phyloP scores from a whole-genome alignment of 1,284 basidiomycete species.

The Inonotus obliquus region DNA sequence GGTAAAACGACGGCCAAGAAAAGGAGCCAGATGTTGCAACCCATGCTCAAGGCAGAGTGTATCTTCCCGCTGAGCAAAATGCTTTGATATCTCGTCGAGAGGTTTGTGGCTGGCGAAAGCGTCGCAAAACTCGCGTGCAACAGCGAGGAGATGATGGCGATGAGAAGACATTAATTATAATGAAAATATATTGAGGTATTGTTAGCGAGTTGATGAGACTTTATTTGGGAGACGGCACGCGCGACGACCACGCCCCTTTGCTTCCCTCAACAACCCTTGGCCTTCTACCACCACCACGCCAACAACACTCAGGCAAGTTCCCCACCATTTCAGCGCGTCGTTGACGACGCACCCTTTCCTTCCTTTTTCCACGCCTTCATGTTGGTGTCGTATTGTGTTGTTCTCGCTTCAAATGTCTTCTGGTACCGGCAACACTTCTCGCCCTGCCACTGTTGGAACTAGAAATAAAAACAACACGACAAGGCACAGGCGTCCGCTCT shows the following conservation, averaged over 20 bases:
- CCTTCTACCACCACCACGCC: constrained; percentile 6
- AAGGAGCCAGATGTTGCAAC: constrained; percentile 49
- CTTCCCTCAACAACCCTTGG: neutral
- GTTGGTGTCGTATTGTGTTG: constrained; percentile 6
- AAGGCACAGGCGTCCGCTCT: constrained; percentile 22
- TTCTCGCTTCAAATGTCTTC: constrained; percentile 14
- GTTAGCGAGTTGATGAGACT: neutral
- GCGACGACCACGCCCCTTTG: constrained; percentile 4
- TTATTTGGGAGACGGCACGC: constrained; percentile 1
- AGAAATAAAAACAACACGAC: constrained; percentile 6
- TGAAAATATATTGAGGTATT: neutral
- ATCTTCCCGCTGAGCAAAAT: constrained; percentile 46
- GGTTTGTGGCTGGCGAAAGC: constrained; percentile 45
- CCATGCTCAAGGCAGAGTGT: constrained; percentile 53
- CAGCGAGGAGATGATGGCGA: constrained; percentile 34
- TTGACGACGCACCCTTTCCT: constrained; percentile 10
- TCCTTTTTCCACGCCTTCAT: constrained; percentile 13
- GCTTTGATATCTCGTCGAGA: constrained; percentile 38
- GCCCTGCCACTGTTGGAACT: neutral
- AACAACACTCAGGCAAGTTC: neutral
- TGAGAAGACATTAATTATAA: constrained; percentile 17
- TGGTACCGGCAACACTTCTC: constrained; percentile 5
- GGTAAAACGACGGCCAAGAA: constrained; percentile 47
- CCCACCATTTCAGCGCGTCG: constrained; percentile 8
- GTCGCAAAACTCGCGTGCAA: constrained; percentile 47